Percentiles rank a stretch among this genome's conserved stretches.
Conservation (phyloP, 2,329 filamentous ascomycete genomes). For the Nectriaceae sp. region DNA sequence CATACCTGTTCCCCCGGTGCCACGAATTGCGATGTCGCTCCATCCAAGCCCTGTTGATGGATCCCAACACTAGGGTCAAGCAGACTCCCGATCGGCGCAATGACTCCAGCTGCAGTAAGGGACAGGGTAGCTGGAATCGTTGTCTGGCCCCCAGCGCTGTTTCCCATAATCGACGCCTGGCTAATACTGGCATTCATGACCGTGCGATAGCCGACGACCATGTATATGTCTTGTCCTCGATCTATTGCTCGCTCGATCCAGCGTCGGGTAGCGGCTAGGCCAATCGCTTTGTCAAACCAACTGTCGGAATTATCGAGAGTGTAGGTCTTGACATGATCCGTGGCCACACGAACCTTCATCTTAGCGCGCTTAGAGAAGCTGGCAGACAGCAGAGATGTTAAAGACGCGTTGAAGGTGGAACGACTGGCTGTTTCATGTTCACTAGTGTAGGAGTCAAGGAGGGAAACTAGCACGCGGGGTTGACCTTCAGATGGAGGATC, state of each 20-base stretch:
- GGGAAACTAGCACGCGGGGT: not conserved
- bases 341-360: not conserved
- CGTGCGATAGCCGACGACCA: too few relatives aligned
- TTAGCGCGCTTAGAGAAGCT: not conserved
- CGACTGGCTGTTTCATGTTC: not conserved
- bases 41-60: too few relatives aligned
- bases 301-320: not conserved
- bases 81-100: too few relatives aligned
- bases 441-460: not conserved
- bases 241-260: not conserved
- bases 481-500: not conserved
- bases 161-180: too few relatives aligned
- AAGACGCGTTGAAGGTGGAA: not conserved
- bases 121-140: too few relatives aligned
- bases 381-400: not conserved
- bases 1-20: slow-evolving; percentile 1
- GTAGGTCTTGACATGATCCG: not conserved
- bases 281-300: slow-evolving; percentile 1
- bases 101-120: too few relatives aligned
- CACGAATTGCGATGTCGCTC: not conserved
- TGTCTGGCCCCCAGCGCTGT: too few relatives aligned
- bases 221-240: too few relatives aligned
- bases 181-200: too few relatives aligned
- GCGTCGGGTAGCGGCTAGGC: not conserved
- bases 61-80: too few relatives aligned